phyloP scores from a whole-genome alignment of 1,139 yeast genomes.

The Blastobotrys illinoisensis region DNA sequence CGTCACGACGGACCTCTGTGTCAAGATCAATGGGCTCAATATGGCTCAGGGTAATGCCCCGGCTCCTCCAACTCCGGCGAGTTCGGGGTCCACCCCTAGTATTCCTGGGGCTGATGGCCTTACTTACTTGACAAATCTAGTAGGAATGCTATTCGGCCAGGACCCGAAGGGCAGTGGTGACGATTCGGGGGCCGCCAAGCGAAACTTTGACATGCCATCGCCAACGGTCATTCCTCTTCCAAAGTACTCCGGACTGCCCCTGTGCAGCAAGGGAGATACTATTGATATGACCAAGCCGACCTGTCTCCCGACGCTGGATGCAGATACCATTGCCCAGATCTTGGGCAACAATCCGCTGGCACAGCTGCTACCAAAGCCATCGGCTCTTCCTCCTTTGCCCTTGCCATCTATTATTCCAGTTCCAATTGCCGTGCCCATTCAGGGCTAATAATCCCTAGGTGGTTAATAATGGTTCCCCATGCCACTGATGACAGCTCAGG shows the following conservation, averaged over 20 bases:
- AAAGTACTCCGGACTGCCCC: background rate
- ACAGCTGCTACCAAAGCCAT: too few relatives aligned
- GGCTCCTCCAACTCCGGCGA: too few relatives aligned
- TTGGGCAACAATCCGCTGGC: too few relatives aligned
- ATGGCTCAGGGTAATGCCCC: background rate
- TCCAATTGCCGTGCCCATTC: background rate
- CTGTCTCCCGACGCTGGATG: background rate
- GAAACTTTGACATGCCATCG: background rate
- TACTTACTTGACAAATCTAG: background rate
- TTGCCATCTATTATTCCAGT: background rate
- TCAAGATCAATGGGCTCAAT: background rate
- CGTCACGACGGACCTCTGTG: background rate
- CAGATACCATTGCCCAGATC: background rate
- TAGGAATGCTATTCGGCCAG: background rate
- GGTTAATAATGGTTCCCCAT: too few relatives aligned
- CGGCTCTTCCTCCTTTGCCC: background rate
- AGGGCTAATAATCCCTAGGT: too few relatives aligned
- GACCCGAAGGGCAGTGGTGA: background rate
- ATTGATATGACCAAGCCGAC: background rate
- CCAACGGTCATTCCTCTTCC: background rate
- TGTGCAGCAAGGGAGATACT: background rate
- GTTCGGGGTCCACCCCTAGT: background rate
- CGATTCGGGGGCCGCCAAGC: background rate
- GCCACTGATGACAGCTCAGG: too few relatives aligned
- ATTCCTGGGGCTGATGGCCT: background rate